Conservation (phyloP, 352 stramenopile genomes). For the Globisporangium abappressorium region DNA sequence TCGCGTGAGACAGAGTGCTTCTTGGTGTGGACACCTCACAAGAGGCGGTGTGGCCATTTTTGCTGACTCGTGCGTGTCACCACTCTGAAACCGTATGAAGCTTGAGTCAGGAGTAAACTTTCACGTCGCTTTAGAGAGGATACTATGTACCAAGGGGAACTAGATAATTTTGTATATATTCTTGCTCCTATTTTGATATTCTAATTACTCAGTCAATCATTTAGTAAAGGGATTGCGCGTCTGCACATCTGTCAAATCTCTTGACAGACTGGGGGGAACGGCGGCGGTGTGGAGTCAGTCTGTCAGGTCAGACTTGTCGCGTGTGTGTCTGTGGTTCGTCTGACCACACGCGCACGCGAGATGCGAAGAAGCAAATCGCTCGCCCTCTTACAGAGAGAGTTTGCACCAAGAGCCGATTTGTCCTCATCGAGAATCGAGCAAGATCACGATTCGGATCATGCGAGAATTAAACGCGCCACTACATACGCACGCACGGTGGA, state of each 20-base stretch:
- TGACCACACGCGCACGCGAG: background rate
- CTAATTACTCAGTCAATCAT: background rate
- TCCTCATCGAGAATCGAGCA: no score
- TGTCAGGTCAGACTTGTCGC: background rate
- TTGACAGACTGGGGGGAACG: background rate
- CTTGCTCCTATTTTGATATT: background rate
- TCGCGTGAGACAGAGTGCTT: background rate
- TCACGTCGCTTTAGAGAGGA: background rate
- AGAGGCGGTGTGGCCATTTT: background rate
- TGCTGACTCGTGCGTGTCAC: constrained; percentile 2
- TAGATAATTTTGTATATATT: background rate
- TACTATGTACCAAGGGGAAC: background rate
- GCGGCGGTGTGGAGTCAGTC: background rate
- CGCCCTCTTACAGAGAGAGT: background rate
- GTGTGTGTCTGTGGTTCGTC: background rate
- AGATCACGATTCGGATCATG: background rate
- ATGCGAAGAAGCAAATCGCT: background rate
- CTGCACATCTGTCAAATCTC: background rate
- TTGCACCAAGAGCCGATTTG: no score
- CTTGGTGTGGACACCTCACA: background rate
- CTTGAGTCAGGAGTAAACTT: background rate
- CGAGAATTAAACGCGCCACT: background rate
- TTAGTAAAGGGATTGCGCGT: background rate
- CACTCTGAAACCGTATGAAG: background rate
- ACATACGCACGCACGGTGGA: background rate